A percentile compares a stretch with the other conserved stretches of the same genome.
phyloP scores from a whole-genome alignment of 768 basidiomycete genomes.

The Naganishia vishniacii region DNA sequence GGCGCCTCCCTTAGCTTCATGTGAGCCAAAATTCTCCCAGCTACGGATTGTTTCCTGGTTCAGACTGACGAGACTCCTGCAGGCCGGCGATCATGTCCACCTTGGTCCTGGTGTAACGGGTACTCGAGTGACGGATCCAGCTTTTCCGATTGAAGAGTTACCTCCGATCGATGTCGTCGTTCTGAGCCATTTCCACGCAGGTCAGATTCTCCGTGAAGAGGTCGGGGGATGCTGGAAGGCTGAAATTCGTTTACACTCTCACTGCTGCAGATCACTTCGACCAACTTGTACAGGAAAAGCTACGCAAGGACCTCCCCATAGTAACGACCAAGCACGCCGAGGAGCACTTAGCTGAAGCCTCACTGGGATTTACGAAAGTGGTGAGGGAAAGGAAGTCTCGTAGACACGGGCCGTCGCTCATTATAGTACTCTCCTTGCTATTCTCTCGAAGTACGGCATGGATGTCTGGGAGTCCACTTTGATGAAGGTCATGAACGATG shows the following conservation, averaged over 20 bases:
- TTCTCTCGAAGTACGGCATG: conserved; percentile 26
- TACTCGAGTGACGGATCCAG: conserved; percentile 43
- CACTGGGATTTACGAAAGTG: conserved; percentile 25
- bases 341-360: conserved; percentile 23
- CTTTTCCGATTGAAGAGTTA: conserved; percentile 41
- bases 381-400: conserved; percentile 3
- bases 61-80: too few relatives aligned
- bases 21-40: too few relatives aligned
- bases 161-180: conserved; percentile 47
- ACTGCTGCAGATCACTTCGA: conserved; percentile 46
- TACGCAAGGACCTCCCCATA: conserved; percentile 47
- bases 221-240: too few relatives aligned
- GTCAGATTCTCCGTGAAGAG: conserved; percentile 5
- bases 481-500: conserved; percentile 25
- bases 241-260: not conserved
- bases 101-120: conserved; percentile 45
- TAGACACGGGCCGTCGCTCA: not conserved
- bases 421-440: not conserved
- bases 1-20: conserved; percentile 4
- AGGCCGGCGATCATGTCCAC: conserved; percentile 44
- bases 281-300: conserved; percentile 44
- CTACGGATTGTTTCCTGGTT: too few relatives aligned
- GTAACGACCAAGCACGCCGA: conserved; percentile 45
- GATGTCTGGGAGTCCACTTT: conserved; percentile 35
- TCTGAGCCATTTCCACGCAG: conserved; percentile 42